Evolutionary conservation across 23 red algal species (phyloP).

Genomic region (Gracilariopsis chorda): DNA sequence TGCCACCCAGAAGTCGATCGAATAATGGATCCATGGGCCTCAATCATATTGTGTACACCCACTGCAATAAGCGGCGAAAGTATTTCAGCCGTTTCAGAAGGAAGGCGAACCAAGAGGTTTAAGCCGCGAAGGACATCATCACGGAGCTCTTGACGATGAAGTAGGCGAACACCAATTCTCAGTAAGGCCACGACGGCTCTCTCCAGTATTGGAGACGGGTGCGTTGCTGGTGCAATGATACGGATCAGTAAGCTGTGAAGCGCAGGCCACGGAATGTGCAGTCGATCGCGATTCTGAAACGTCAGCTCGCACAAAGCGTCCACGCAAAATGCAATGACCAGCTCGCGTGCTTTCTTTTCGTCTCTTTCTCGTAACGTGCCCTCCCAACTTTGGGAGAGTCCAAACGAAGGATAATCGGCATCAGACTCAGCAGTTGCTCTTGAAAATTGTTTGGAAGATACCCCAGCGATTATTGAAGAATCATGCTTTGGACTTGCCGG

Average conservation of each 20-base stretch:
- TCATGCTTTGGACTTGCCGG: slow-evolving; percentile 46
- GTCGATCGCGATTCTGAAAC: slow-evolving; percentile 71
- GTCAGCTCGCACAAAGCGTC: slow-evolving; percentile 80
- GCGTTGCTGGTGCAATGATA: slow-evolving; percentile 49
- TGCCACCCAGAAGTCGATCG: slow-evolving; percentile 78
- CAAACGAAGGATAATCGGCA: slow-evolving; percentile 16
- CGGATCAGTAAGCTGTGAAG: slow-evolving; percentile 63
- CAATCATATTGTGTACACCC: slow-evolving; percentile 78
- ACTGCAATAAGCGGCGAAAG: slow-evolving; percentile 60
- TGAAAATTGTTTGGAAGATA: not conserved
- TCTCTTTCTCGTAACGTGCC: slow-evolving; percentile 51
- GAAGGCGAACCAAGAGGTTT: slow-evolving; percentile 76
- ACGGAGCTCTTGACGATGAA: slow-evolving; percentile 58
- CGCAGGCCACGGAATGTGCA: slow-evolving; percentile 75
- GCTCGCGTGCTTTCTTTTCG: slow-evolving; percentile 56
- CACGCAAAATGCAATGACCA: slow-evolving; percentile 72
- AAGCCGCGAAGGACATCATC: slow-evolving; percentile 73
- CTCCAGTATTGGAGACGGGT: slow-evolving; percentile 61
- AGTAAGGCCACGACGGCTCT: slow-evolving; percentile 81
- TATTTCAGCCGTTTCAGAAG: slow-evolving; percentile 36
- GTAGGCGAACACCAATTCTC: slow-evolving; percentile 65
- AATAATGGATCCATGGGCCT: slow-evolving; percentile 57
- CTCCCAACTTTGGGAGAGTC: slow-evolving; percentile 26
- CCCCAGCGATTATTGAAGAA: slow-evolving; percentile 31
- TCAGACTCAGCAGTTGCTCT: slow-evolving; percentile 9